These are phyloP conservation scores for Puccinia polysora DNA, from an alignment of 1,284 basidiomycete genomes.

Conservation along the genomic window DNA sequence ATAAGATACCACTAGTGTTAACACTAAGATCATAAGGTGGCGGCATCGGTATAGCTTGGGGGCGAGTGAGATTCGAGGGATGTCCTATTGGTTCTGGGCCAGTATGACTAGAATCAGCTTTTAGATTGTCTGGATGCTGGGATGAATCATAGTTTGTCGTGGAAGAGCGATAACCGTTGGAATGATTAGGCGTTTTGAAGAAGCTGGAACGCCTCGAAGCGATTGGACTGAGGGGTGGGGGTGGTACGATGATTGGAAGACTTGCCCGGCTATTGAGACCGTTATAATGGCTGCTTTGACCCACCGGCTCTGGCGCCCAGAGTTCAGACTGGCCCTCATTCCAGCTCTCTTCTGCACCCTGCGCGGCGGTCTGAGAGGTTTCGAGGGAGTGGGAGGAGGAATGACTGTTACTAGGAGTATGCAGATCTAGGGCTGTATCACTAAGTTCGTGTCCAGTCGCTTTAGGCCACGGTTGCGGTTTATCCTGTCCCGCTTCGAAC, in stretches of 20 bases:
- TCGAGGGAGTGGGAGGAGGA: background rate
- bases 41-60: conserved; percentile 29
- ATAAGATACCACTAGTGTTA: background rate
- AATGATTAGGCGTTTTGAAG: too few species aligned
- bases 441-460: too few species aligned
- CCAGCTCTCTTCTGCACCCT: background rate
- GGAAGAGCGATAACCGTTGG: too few species aligned
- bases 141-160: too few species aligned
- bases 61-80: conserved; percentile 3
- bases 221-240: conserved; percentile 14
- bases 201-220: conserved; percentile 23
- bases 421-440: too few species aligned
- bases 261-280: background rate
- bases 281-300: background rate
- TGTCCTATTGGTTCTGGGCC: conserved; percentile 25
- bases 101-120: background rate
- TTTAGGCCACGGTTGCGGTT: too few species aligned
- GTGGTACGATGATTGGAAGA: conserved; percentile 9
- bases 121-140: too few species aligned
- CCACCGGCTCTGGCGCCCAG: conserved; percentile 11
- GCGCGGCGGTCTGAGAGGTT: background rate
- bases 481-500: too few species aligned
- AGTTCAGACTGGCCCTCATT: conserved; percentile 7
- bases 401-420: background rate
- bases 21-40: conserved; percentile 20